Percentiles rank a stretch among this genome's conserved stretches.
phyloP scores from a whole-genome alignment of 1,284 basidiomycete species.

The Coriolopsis trogii region DNA sequence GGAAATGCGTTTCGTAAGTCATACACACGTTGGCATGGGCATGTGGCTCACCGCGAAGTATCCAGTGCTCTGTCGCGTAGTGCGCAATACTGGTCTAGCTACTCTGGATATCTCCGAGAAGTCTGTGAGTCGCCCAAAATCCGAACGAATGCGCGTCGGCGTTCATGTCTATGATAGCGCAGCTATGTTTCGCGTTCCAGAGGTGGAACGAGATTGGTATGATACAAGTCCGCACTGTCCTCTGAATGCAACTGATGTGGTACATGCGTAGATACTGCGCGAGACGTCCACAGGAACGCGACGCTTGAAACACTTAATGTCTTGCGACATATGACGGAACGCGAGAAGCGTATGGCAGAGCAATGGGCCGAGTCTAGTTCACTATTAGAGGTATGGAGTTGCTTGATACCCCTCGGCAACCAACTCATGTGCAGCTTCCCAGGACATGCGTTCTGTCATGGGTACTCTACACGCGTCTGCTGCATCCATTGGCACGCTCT shows the following conservation, averaged over 20 bases:
- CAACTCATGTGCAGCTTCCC: slow-evolving; percentile 20
- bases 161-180: slow-evolving; percentile 44
- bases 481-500: slow-evolving; percentile 23
- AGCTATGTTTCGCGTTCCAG: slow-evolving; percentile 73
- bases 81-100: slow-evolving; percentile 81
- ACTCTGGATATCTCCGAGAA: slow-evolving; percentile 79
- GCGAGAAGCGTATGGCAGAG: slow-evolving; percentile 42
- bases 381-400: slow-evolving; percentile 34
- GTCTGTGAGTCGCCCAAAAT: slow-evolving; percentile 51
- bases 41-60: not conserved
- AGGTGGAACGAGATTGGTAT: slow-evolving; percentile 73
- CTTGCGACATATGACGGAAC: slow-evolving; percentile 47
- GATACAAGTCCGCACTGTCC: not conserved
- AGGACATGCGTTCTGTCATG: slow-evolving; percentile 34
- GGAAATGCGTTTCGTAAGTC: slow-evolving; percentile 34
- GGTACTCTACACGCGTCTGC: slow-evolving; percentile 29
- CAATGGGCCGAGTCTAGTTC: slow-evolving; percentile 31
- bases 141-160: not conserved
- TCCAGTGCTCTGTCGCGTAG: slow-evolving; percentile 71
- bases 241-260: no score
- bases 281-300: slow-evolving; percentile 66
- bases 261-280: slow-evolving; percentile 57
- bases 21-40: not conserved
- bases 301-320: slow-evolving; percentile 60
- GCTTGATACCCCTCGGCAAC: not conserved